Base-by-base conservation (phyloP, 192 early-diverging fungal species). In the Umbelopsis isabellina region DNA sequence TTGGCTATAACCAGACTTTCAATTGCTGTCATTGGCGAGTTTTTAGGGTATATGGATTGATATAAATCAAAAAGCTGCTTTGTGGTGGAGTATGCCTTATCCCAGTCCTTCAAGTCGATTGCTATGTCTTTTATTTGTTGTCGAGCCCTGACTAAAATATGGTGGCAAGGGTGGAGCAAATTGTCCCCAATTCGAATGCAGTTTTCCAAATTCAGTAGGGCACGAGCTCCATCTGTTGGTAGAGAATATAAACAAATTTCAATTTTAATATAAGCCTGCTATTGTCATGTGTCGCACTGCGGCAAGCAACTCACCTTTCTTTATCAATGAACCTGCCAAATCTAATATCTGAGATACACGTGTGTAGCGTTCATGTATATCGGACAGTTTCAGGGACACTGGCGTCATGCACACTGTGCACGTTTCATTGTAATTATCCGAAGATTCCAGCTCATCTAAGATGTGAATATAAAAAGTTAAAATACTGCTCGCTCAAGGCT, bases 71-170 rank as follows among this genome's bases (percentile, higher is more conserved):
- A 61, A 5, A 61, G 30, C 25, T 61, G 55, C 4, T 61, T 37
- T 15, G 55, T 61, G 12, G 30, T 30, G 16, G 4, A 35, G 55
- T 61, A 61, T 30, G 55, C 55, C 4, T 11, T 61, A 0, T 61
- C 55, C 55, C 55, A 61, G 30, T 61, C 55, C 33, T 61, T 27
- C 55, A 61, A 27, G 55, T 61, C 55, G 18, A 61, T 61, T 8
- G 55, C 30, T 18, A 61, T 37, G 27, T 61, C 55, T n/a, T 61
- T 61, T 30, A 61, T 25, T 13, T 61, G 55, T 18, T 61, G 55
- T 35, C 55, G 55, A 61, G 55, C 55, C 18, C 25, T 61, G 10
- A 61, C 55, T 35, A 61, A 30, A 15, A 61, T 35, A 61, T 61
- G 55, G 55, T 61, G 55, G 18, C 55, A 61, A 27, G 12, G 27